Evolutionary conservation across 352 stramenopile species (phyloP).

Genomic region (Phytophthora crassamura): DNA sequence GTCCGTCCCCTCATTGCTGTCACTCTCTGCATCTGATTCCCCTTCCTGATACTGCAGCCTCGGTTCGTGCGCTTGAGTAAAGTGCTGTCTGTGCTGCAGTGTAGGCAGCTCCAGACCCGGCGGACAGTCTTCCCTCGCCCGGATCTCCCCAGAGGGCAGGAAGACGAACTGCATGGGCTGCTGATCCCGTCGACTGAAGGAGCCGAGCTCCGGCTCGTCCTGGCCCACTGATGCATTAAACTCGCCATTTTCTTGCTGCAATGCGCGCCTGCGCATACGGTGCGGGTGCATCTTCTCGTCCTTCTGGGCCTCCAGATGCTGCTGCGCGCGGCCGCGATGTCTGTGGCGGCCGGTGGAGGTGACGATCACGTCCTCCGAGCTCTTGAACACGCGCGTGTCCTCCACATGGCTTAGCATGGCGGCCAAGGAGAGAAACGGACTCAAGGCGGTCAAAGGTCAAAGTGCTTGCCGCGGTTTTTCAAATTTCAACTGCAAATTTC

Average conservation of each 20-base stretch:
- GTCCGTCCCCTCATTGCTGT: background rate
- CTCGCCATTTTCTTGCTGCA: constrained; percentile 23
- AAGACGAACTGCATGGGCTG: constrained; percentile 71
- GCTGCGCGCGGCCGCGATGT: constrained; percentile 11
- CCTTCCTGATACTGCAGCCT: constrained; percentile 16
- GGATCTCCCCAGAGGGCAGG: constrained; percentile 68
- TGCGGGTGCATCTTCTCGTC: constrained; percentile 46
- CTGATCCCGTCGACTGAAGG: constrained; percentile 3
- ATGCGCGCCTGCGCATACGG: constrained; percentile 42
- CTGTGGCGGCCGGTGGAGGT: constrained; percentile 10
- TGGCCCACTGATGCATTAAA: background rate
- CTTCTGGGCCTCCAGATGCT: constrained; percentile 18
- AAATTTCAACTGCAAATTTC: too few relatives aligned
- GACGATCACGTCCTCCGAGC: constrained; percentile 68
- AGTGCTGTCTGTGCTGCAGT: constrained; percentile 7
- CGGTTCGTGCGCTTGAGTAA: background rate
- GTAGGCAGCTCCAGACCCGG: constrained; percentile 48
- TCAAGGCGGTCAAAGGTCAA: background rate
- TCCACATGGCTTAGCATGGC: constrained; percentile 65
- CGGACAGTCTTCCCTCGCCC: constrained; percentile 60
- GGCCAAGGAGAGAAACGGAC: constrained; percentile 4
- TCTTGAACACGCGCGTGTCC: constrained; percentile 69
- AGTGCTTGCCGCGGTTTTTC: background rate
- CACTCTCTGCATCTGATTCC: constrained; percentile 9
- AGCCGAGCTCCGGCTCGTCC: background rate